A percentile compares a stretch with the other conserved stretches of the same genome.
Conservation (phyloP, 495 filamentous ascomycete genomes). For the Lasiosphaeria hispida region DNA sequence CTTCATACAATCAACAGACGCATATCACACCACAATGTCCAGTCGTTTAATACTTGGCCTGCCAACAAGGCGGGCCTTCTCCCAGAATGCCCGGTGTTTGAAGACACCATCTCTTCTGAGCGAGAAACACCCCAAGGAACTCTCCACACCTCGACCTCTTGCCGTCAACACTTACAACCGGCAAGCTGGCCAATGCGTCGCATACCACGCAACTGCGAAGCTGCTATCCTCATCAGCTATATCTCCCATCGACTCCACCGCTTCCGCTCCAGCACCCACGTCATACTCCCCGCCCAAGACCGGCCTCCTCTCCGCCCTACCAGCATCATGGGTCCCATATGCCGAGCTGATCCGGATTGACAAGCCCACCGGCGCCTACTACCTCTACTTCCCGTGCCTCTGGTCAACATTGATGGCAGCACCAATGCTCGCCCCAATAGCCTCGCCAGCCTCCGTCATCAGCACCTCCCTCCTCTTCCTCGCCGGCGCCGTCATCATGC, state of each 20-base stretch:
- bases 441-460: slow-evolving; percentile 55
- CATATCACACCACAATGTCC: slow-evolving; percentile 13
- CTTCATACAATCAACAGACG: not conserved
- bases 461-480: slow-evolving; percentile 76
- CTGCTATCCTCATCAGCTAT: slow-evolving; percentile 17
- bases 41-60: slow-evolving; percentile 15
- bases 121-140: not conserved
- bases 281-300: slow-evolving; percentile 67
- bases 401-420: slow-evolving; percentile 80
- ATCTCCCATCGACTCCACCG: not conserved
- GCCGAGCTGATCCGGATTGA: slow-evolving; percentile 91
- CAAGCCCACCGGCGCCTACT: slow-evolving; percentile 92
- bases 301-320: slow-evolving; percentile 75
- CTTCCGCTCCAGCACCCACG: not conserved
- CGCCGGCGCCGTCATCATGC: slow-evolving; percentile 87
- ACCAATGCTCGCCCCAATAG: slow-evolving; percentile 56
- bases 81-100: slow-evolving; percentile 3
- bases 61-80: slow-evolving; percentile 15
- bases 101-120: not conserved
- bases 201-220: slow-evolving; percentile 25
- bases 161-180: slow-evolving; percentile 11
- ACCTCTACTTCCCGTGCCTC: slow-evolving; percentile 91
- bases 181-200: slow-evolving; percentile 3
- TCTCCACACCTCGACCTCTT: slow-evolving; percentile 17
- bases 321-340: slow-evolving; percentile 77